A percentile compares a stretch with the other conserved stretches of the same genome.
phyloP scores from a whole-genome alignment of 306 rosid genomes.

The Canavalia gladiata region DNA sequence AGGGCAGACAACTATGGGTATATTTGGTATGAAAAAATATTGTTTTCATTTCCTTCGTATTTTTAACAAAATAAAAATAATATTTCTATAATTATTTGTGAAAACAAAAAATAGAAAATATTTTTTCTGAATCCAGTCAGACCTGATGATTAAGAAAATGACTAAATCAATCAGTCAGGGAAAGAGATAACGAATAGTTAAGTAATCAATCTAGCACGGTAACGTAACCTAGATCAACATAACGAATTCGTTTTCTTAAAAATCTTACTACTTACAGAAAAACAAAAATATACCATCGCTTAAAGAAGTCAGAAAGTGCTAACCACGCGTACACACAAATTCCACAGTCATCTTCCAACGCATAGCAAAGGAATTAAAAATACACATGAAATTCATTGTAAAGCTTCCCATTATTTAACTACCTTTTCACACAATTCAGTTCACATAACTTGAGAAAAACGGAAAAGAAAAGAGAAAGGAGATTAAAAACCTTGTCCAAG shows the following conservation, averaged over 20 bases:
- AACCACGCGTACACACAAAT: background rate
- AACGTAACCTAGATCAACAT: background rate
- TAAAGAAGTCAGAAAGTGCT: background rate
- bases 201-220: no score
- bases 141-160: background rate
- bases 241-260: background rate
- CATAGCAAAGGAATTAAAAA: background rate
- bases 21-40: background rate
- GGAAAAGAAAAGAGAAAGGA: background rate
- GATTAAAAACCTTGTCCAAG: constrained; percentile 79
- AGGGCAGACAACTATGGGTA: background rate
- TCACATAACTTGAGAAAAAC: background rate
- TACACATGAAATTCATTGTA: background rate
- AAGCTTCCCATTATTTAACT: no score
- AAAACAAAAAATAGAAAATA: background rate
- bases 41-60: no score
- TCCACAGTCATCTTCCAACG: background rate
- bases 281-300: background rate
- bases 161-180: background rate
- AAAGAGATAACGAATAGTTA: background rate
- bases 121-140: background rate
- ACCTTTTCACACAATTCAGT: background rate
- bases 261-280: background rate
- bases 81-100: background rate
- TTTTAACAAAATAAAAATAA: no score